phyloP scores from a whole-genome alignment of 2,329 filamentous ascomycete species.

The Microdochium paspali region DNA sequence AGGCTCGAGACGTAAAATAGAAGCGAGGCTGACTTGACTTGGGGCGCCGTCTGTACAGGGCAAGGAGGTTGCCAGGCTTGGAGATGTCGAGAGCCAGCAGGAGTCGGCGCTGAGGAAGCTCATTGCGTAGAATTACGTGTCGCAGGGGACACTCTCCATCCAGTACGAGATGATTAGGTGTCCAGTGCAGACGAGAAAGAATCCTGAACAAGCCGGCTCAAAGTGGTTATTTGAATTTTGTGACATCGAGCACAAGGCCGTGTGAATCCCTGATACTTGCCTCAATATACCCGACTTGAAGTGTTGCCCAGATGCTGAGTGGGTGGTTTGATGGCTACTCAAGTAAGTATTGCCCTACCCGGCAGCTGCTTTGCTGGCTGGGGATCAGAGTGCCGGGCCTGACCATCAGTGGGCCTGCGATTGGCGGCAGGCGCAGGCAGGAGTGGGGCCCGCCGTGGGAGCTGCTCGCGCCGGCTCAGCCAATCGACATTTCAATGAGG shows the following conservation, averaged over 20 bases:
- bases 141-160: no score
- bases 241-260: no score
- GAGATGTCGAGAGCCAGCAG: neutral
- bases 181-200: no score
- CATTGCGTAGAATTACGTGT: neutral
- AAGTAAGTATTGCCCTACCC: neutral
- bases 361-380: no score
- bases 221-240: no score
- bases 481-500: neutral
- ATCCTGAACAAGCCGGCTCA: no score
- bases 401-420: neutral
- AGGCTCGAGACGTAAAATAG: no score
- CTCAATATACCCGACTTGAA: no score
- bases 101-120: slow-evolving; percentile 1
- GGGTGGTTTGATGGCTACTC: no score
- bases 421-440: neutral
- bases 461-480: neutral
- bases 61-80: neutral
- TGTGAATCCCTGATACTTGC: no score
- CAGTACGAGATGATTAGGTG: no score
- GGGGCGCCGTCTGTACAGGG: neutral
- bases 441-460: neutral
- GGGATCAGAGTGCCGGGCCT: neutral
- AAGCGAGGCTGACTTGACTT: neutral
- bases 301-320: no score